A percentile compares a stretch with the other conserved stretches of the same genome.
These are phyloP conservation scores for Aspergillus affinis DNA, from an alignment of 495 filamentous ascomycete genomes.

Conservation along the genomic window DNA sequence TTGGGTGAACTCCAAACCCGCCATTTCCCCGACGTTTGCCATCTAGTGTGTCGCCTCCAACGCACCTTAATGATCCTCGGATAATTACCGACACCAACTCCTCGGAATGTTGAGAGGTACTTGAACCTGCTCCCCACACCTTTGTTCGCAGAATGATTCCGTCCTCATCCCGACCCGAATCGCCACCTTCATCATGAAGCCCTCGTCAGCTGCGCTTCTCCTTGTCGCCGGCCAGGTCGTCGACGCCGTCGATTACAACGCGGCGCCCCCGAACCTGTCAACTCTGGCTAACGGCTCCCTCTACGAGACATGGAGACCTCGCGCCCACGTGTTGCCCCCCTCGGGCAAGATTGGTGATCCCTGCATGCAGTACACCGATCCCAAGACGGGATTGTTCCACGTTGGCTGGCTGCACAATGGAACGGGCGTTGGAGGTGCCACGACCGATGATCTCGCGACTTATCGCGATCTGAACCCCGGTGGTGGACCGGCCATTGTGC, in stretches of 20 bases:
- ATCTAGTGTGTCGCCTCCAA: background rate
- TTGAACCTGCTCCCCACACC: background rate
- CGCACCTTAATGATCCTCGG: background rate
- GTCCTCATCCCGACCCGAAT: background rate
- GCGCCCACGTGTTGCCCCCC: conserved; percentile 20
- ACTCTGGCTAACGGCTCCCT: conserved; percentile 18
- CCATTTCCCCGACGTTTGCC: background rate
- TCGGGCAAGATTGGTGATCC: conserved; percentile 22
- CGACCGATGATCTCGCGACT: conserved; percentile 19
- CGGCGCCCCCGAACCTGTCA: conserved; percentile 21
- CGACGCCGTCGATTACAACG: conserved; percentile 16
- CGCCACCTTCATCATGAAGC: conserved; percentile 7
- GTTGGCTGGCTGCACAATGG: conserved; percentile 22
- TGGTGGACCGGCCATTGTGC: conserved; percentile 16
- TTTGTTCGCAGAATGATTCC: background rate
- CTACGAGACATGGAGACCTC: conserved; percentile 24
- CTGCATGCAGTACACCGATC: conserved; percentile 24
- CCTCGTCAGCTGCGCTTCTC: conserved; percentile 4
- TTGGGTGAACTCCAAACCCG: background rate
- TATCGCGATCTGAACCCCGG: conserved; percentile 18
- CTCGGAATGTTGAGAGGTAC: background rate
- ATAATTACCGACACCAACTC: background rate
- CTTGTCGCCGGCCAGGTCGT: conserved; percentile 7
- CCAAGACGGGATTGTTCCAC: conserved; percentile 24
- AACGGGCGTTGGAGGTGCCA: conserved; percentile 17